phyloP scores from a whole-genome alignment of 2,329 filamentous ascomycete genomes.

The Cordyceps militaris region DNA sequence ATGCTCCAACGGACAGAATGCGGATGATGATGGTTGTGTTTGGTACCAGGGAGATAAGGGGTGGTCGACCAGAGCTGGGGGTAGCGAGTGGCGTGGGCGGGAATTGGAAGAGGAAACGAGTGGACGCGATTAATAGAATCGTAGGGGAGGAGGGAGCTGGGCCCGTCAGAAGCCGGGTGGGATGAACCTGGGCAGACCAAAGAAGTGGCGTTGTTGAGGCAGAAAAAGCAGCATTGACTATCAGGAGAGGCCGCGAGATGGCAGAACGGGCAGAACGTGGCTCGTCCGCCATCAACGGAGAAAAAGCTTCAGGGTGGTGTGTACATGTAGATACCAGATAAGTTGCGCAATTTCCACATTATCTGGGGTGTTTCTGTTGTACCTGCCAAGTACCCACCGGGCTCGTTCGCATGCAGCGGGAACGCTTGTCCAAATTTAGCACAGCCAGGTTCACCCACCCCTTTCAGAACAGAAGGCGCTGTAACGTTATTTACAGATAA shows the following conservation, averaged over 20 bases:
- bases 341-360: background rate
- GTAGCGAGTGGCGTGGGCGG: slow-evolving; percentile 4
- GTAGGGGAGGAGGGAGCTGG: background rate
- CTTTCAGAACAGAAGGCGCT: background rate
- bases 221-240: slow-evolving; percentile 2
- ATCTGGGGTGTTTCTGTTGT: background rate
- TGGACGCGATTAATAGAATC: slow-evolving; percentile 8
- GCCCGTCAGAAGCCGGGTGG: background rate
- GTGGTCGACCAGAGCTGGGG: background rate
- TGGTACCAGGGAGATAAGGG: background rate
- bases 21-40: slow-evolving; percentile 1
- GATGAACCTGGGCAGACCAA: background rate
- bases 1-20: background rate
- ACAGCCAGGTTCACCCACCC: background rate
- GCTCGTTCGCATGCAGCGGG: background rate
- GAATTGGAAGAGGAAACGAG: slow-evolving; percentile 4
- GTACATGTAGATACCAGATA: background rate
- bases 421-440: slow-evolving; percentile 10
- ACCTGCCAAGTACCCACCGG: background rate
- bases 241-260: background rate
- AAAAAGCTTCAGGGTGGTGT: background rate
- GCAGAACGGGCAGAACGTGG: slow-evolving; percentile 4
- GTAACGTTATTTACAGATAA: background rate
- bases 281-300: background rate
- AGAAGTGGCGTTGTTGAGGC: slow-evolving; percentile 1